A percentile compares a stretch with the other conserved stretches of the same genome.
Evolutionary conservation across 805 yeast species (phyloP).

Genomic region (Priceomyces haplophilus): DNA sequence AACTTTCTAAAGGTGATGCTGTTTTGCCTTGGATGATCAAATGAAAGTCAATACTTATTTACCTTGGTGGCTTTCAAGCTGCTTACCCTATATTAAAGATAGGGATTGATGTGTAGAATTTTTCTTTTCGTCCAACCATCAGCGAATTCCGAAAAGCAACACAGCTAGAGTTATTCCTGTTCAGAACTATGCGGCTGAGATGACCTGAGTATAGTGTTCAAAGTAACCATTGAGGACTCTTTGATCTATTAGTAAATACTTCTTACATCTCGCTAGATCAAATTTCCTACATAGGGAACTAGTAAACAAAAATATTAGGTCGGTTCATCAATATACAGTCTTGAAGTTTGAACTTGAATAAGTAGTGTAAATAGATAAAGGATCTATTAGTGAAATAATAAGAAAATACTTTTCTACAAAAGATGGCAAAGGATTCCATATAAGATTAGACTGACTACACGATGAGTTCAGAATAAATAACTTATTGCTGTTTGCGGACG

Average conservation of each 20-base stretch:
- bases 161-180: background rate
- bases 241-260: slow-evolving; percentile 2
- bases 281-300: slow-evolving; percentile 1
- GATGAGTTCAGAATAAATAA: background rate
- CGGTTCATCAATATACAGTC: background rate
- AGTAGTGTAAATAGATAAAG: background rate
- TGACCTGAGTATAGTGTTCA: background rate
- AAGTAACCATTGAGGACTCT: background rate
- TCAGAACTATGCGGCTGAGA: slow-evolving; percentile 2
- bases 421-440: background rate
- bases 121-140: background rate
- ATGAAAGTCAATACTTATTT: background rate
- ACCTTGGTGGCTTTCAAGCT: slow-evolving; percentile 1
- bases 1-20: no score
- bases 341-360: background rate
- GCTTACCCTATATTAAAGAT: background rate
- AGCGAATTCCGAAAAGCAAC: background rate
- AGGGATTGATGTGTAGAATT: background rate
- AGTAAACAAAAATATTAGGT: background rate
- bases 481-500: slow-evolving; percentile 53
- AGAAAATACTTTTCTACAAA: background rate
- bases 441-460: background rate
- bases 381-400: background rate
- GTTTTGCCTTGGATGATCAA: background rate
- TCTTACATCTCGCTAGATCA: background rate